These are phyloP conservation scores for Mitragyna speciosa DNA, from an alignment of 257 asterid genomes.

Conservation along the genomic window DNA sequence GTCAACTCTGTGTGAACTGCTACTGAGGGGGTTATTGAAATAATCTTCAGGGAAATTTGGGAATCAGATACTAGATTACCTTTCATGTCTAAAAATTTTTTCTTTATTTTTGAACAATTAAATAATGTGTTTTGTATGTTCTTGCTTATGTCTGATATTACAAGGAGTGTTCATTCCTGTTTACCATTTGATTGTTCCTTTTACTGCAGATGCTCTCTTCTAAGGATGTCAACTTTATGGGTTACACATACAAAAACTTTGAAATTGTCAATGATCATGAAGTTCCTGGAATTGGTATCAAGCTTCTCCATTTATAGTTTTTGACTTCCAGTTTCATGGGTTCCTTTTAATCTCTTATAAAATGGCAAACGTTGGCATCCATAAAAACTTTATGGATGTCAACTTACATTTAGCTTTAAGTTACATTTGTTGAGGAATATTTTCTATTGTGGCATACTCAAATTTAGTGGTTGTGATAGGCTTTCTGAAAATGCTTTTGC, in stretches of 20 bases:
- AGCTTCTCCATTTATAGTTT: slow-evolving; percentile 13
- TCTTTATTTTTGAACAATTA: background rate
- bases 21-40: background rate
- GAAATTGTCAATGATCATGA: slow-evolving; percentile 91
- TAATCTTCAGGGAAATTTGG: background rate
- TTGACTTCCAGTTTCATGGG: slow-evolving; percentile 2
- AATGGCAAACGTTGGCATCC: background rate
- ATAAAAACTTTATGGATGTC: too few species aligned
- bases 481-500: slow-evolving; percentile 14
- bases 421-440: background rate
- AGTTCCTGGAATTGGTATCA: slow-evolving; percentile 77
- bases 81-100: background rate
- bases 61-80: background rate
- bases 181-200: slow-evolving; percentile 8
- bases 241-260: slow-evolving; percentile 93
- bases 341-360: background rate
- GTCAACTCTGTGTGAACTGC: background rate
- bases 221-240: slow-evolving; percentile 96
- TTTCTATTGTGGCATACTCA: background rate
- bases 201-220: slow-evolving; percentile 86
- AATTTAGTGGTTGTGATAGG: slow-evolving; percentile 10
- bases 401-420: background rate
- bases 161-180: background rate
- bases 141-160: background rate
- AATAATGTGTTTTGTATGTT: background rate